These are phyloP conservation scores for Pseudogymnoascus sp. DNA, from an alignment of 2,329 filamentous ascomycete species.

Conservation along the genomic window DNA sequence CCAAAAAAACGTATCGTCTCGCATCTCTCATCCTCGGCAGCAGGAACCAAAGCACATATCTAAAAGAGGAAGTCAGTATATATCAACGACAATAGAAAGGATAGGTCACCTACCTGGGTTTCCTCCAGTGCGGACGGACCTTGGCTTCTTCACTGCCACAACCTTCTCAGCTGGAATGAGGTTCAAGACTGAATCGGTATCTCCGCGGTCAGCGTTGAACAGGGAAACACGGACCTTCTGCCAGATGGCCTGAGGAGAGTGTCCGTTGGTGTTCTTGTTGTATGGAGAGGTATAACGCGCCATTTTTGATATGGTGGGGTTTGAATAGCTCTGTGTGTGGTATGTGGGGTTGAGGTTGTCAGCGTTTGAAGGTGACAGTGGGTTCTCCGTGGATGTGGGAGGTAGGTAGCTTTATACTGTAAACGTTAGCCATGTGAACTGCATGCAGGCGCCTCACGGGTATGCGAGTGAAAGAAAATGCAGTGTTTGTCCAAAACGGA, in stretches of 20 bases:
- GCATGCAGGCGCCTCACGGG: not conserved
- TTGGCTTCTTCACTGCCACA: not conserved
- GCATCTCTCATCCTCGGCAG: not conserved
- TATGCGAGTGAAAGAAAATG: constrained; percentile 1
- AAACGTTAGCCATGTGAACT: constrained; percentile 3
- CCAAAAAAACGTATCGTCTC: not conserved
- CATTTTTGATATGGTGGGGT: not conserved
- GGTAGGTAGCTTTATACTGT: constrained; percentile 1
- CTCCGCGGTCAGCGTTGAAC: not conserved
- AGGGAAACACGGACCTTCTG: not conserved
- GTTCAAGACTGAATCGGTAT: not conserved
- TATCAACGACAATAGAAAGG: not conserved
- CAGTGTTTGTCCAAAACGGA: constrained; percentile 7
- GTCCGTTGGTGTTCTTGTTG: not conserved
- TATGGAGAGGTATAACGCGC: not conserved
- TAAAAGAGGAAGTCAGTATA: not conserved
- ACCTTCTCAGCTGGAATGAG: not conserved
- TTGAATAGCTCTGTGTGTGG: constrained; percentile 1
- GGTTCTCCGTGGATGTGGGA: not conserved
- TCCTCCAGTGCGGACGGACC: not conserved
- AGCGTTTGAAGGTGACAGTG: not conserved
- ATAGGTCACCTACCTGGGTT: not conserved
- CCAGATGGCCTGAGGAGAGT: not conserved
- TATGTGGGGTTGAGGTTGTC: not conserved
- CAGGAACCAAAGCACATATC: constrained; percentile 4